Percentiles rank a stretch among this genome's conserved stretches.
phyloP scores from a whole-genome alignment of 805 yeast genomes.

The Nakazawaea pomicola region DNA sequence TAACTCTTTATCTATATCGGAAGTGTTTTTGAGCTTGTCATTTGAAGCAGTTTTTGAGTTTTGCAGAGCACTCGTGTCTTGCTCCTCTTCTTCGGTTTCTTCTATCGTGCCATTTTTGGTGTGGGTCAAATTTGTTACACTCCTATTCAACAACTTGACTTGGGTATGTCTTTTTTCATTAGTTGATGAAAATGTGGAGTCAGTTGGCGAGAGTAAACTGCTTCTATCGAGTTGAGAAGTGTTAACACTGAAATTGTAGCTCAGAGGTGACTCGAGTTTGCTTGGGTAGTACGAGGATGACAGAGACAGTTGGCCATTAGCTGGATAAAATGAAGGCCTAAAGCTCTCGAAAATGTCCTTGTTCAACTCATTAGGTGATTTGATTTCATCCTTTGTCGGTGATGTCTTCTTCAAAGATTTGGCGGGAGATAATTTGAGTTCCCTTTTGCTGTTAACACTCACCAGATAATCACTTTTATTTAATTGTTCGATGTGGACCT shows the following conservation, averaged over 20 bases:
- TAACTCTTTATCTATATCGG: conserved; percentile 7
- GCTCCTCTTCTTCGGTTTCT: neutral
- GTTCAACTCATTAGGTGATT: conserved; percentile 12
- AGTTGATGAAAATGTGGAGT: conserved; percentile 8
- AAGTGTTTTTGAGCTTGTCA: conserved; percentile 18
- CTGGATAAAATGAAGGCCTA: conserved; percentile 6
- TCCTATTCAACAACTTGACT: conserved; percentile 9
- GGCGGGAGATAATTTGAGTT: conserved; percentile 5
- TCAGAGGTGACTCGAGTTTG: conserved; percentile 5
- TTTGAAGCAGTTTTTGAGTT: too few species aligned
- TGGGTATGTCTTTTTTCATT: conserved; percentile 10
- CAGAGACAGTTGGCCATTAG: conserved; percentile 4
- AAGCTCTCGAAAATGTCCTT: conserved; percentile 12
- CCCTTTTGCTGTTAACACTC: neutral
- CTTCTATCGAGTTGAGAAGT: conserved; percentile 5
- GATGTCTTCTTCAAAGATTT: neutral
- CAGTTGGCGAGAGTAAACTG: conserved; percentile 6
- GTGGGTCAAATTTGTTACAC: conserved; percentile 4
- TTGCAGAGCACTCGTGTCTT: neutral
- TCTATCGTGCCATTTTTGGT: neutral
- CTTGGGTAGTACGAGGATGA: conserved; percentile 7
- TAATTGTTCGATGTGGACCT: conserved; percentile 7
- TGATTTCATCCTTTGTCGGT: neutral
- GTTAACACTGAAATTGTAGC: conserved; percentile 2
- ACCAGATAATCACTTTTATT: neutral